Evolutionary conservation across 2,329 filamentous ascomycete species (phyloP).

Genomic region (Fusarium oxysporum): DNA sequence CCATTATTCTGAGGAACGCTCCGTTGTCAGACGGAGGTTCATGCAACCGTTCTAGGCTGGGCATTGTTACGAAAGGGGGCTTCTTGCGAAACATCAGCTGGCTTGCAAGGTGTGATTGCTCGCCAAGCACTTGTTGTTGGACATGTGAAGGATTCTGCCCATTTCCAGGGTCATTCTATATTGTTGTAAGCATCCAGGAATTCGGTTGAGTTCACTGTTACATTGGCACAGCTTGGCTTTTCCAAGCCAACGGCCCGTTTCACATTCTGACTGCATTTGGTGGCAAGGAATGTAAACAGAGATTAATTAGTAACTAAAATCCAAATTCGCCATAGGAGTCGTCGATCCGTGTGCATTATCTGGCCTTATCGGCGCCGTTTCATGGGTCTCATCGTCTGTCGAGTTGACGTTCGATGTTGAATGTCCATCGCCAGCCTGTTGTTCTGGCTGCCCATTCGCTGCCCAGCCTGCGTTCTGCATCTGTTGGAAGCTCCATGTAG

Average conservation of each 20-base stretch:
- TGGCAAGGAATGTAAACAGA: not conserved
- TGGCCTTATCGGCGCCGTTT: not conserved
- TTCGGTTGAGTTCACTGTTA: not conserved
- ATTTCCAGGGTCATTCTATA: accelerated
- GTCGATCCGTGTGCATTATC: conserved; percentile 61
- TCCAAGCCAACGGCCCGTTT: too few species aligned
- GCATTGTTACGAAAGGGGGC: accelerated
- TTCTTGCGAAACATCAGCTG: not conserved
- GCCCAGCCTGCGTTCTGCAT: conserved; percentile 70
- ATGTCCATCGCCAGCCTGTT: conserved; percentile 27
- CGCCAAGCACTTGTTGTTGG: too few species aligned
- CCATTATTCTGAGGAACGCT: not conserved
- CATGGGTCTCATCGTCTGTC: not conserved
- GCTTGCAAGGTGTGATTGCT: not conserved
- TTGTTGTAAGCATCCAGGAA: not conserved
- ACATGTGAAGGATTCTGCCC: not conserved
- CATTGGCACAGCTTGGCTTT: not conserved
- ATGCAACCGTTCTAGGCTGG: not conserved
- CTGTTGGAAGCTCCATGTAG: conserved; percentile 77
- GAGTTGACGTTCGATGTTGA: conserved; percentile 36
- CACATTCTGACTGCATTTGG: not conserved
- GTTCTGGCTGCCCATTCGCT: conserved; percentile 61
- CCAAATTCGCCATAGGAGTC: conserved; percentile 69
- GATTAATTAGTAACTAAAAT: conserved; percentile 68
- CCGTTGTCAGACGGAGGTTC: not conserved